Base-by-base conservation (phyloP, 179 eudicot species). In the Vitellaria paradoxa region DNA sequence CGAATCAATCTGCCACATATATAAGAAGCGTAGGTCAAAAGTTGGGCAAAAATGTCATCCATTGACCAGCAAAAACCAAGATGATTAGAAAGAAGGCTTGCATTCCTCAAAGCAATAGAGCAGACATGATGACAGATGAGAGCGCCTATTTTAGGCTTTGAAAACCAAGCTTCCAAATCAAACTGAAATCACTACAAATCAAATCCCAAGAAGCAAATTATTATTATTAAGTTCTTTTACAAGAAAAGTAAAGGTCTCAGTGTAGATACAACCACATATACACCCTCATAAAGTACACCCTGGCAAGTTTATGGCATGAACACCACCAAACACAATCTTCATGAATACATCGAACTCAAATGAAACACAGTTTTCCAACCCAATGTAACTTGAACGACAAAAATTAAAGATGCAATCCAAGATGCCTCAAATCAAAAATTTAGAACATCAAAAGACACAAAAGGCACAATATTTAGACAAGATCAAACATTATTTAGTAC, bases 1-100 rank as follows among this genome's bases (percentile, higher is more conserved):
- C 78, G 83, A 78, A 87, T 79, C 15, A 94, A 80, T 68, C 86
- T 85, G 55, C 74, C 79, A 68, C 90, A 85, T 61, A 92, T 70
- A 83, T 81, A 85, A 74, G 96, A 87, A 56, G 87, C 88, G 73
- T 91, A 82, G 79, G 88, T 87, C 85, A 87, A 75, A 56, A 94
- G 88, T 80, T 82, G 86, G 69, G 85, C 70, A 83, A 92, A 91
- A 55, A 85, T 72, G 74, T 88, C 97, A 83, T 91, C 97, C 91
- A 94, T 87, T 72, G 82, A 76, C 65, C 78, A 72, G 69, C 72
- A 64, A 37, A 77, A 80, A 69, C 52, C 79, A 68, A 74, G 64
- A 74, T 83, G 81, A 45, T 74, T 42, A 56, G 65, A 72, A 62
- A 74, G 53, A 65, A 56, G 53, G 76, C 67, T 49, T 66, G 49